A percentile compares a stretch with the other conserved stretches of the same genome.
phyloP scores from a whole-genome alignment of 2,329 filamentous ascomycete species.

The Ophiostoma novo-ulmi region DNA sequence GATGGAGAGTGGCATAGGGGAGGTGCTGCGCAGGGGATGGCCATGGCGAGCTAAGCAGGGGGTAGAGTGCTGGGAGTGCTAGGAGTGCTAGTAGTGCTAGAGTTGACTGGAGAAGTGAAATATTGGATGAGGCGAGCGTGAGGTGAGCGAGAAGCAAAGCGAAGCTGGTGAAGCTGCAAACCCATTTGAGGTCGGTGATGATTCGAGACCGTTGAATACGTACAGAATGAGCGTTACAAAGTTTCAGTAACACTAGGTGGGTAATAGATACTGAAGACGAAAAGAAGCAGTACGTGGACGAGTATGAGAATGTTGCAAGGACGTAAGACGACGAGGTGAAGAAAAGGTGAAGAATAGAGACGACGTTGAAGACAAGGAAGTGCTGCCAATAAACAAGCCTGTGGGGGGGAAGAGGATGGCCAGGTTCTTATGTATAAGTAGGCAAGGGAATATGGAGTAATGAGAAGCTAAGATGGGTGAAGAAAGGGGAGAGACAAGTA shows the following conservation, averaged over 20 bases:
- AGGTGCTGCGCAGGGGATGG: neutral
- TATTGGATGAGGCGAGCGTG: neutral
- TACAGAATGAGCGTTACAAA: neutral
- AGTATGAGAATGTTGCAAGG: neutral
- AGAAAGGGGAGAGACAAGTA: slow-evolving; percentile 27
- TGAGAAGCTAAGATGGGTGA: slow-evolving; percentile 32
- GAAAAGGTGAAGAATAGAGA: neutral
- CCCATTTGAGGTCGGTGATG: neutral
- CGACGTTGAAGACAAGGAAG: slow-evolving; percentile 19
- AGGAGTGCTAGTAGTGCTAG: neutral
- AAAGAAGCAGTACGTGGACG: neutral
- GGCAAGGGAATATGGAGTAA: slow-evolving; percentile 34
- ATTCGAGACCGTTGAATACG: slow-evolving; percentile 5
- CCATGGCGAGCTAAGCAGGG: slow-evolving; percentile 6
- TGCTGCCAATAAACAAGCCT: slow-evolving; percentile 19
- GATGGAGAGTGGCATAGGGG: slow-evolving; percentile 1
- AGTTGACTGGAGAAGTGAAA: neutral
- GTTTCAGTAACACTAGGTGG: neutral
- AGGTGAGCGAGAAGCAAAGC: neutral
- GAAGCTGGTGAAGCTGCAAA: neutral
- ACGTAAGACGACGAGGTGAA: neutral
- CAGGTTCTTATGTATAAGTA: slow-evolving; percentile 30
- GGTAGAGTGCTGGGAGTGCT: neutral
- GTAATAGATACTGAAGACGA: neutral
- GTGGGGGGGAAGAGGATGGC: slow-evolving; percentile 27